Evolutionary conservation across 2,329 filamentous ascomycete species (phyloP).

Genomic region (Mollisiaceae sp.): DNA sequence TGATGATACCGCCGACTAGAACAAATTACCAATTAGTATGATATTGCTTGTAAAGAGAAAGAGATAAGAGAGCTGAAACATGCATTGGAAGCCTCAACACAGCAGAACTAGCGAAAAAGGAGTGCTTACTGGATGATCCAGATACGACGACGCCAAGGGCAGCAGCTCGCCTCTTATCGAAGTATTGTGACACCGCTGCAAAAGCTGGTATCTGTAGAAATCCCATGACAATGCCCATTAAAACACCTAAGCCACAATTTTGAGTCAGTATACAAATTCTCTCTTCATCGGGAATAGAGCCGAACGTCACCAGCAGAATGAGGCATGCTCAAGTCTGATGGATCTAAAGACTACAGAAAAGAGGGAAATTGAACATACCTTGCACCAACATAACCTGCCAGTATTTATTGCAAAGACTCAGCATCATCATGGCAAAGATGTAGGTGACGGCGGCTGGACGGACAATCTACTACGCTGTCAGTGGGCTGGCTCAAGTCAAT

Average conservation of each 20-base stretch:
- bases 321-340: not conserved
- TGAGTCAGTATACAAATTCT: too few relatives aligned
- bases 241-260: conserved; percentile 40
- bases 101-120: too few relatives aligned
- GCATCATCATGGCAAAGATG: not conserved
- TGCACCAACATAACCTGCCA: not conserved
- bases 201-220: conserved; percentile 48
- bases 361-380: not conserved
- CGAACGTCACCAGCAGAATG: not conserved
- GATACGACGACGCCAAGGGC: conserved; percentile 51
- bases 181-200: conserved; percentile 52
- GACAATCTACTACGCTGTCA: not conserved
- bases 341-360: not conserved
- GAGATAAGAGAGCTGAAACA: too few relatives aligned
- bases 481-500: not conserved
- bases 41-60: too few relatives aligned
- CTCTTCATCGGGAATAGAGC: too few relatives aligned
- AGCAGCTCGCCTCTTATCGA: conserved; percentile 48
- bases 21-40: too few relatives aligned
- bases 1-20: conserved; percentile 55
- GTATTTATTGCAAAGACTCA: not conserved
- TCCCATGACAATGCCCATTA: conserved; percentile 49
- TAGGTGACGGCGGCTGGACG: not conserved
- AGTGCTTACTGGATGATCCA: conserved; percentile 41
- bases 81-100: too few relatives aligned